Evolutionary conservation across 2,329 filamentous ascomycete genomes (phyloP), one percentile per base, ranked within the genome.

Genomic region (Trichoderma citrinoviride): DNA sequence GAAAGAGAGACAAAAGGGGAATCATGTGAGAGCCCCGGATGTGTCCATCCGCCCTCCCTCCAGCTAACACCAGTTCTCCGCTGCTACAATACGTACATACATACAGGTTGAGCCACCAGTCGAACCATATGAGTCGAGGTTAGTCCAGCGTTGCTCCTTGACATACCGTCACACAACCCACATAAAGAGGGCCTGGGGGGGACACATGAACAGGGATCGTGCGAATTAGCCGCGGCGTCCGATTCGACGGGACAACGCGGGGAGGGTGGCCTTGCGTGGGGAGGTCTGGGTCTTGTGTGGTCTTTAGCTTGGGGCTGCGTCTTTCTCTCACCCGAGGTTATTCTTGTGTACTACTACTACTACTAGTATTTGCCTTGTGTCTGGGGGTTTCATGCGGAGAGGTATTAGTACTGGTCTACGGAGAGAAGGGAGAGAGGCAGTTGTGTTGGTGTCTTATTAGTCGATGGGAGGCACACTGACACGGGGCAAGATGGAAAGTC

Each of bases 161-260:
- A 33, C 29, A 33, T 2, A 33, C 29, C 29, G 29, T 33, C 29
- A 33, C 29, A 1, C 29, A 33, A 10, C 3, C 29, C 8, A 33
- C 8, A 33, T 8, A 33, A 8, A 8, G 10, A 8, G 8, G 29
- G 7, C 3, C 8, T 3, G 33, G 33, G 33, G n/a, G n/a, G n/a
- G n/a, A n/a, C n/a, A n/a, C n/a, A n/a, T n/a, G n/a, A n/a, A 37
- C 33, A 37, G 33, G 50, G 21, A 43, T 14, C 40, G 37, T 14
- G 33, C 10, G 37, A 23, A 54, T 46, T 54, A 54, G 19, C 58
- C 58, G 49, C 58, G 58, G 58, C 58, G 58, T 62, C 58, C 58
- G 58, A 62, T 62, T 62, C 58, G 58, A 54, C 61, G 52, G 61
- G 29, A 47, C 19, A 63, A 63, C 61, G 61, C 61, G 61, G 61